Evolutionary conservation across 345 rosid genomes (phyloP), one percentile per base, ranked within the genome.

Genomic region (Brassica juncea): DNA sequence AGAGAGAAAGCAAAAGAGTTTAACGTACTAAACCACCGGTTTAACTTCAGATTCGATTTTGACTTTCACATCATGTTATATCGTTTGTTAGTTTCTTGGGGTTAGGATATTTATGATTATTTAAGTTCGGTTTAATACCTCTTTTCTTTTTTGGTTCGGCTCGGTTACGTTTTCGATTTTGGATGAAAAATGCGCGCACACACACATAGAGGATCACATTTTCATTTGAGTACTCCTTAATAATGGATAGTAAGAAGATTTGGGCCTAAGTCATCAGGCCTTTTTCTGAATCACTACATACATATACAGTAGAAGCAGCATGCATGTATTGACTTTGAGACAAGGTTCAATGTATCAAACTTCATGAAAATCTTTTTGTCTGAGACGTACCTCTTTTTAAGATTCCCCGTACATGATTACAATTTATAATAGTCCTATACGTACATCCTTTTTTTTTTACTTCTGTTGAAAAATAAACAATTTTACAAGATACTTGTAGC

Each of bases 1-100:
- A 55, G 47, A 62, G 78, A 74, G 30, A 68, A 73, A 73, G 78
- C 31, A 23, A 28, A 23, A 23, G 25, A 23, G 1, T 23, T 1
- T 23, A 23, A 23, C 25, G 25, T 1, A 23, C 2, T 23, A 23
- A 23, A 23, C 25, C 25, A 23, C 25, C 25, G 25, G 25, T 23
- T 23, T 23, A 23, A 23, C 25, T 23, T 23, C 25, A 23, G 25
- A 1, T 23, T 23, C 25, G 25, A 23, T 23, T 23, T 23, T 23
- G 25, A 23, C 25, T 23, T 23, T 23, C 25, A 23, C 25, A 23
- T 23, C 25, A 23, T 23, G 25, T 23, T 23, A 23, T 23, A 23
- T 23, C 25, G 25, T 23, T 23, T 23, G 25, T 23, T 19, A 19
- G 19, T 19, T 19, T 19, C 19, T 23, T 23, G 25, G 25, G 25